A percentile compares a stretch with the other conserved stretches of the same genome.
phyloP scores from a whole-genome alignment of 1,284 basidiomycete species.

The Austropuccinia psidii region DNA sequence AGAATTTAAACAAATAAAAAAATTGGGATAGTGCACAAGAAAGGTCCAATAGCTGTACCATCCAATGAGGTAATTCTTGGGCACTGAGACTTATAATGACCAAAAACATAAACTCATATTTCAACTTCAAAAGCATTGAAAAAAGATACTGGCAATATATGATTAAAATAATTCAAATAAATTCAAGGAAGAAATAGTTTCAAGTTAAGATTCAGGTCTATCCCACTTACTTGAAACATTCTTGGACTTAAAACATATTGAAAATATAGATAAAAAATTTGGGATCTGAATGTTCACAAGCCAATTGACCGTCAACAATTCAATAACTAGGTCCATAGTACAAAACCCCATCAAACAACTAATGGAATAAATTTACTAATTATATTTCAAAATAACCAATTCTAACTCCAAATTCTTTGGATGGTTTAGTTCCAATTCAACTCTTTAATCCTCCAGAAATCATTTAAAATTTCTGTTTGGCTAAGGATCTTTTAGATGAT shows the following conservation, averaged over 20 bases:
- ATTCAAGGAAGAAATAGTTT: background rate
- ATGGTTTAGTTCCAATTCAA: constrained; percentile 4
- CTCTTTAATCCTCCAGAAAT: constrained; percentile 23
- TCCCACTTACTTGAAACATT: constrained; percentile 12
- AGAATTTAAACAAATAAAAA: constrained; percentile 57
- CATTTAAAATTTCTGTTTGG: constrained; percentile 24
- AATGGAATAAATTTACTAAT: constrained; percentile 6
- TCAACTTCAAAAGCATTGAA: too few species aligned
- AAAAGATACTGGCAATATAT: background rate
- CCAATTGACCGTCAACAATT: constrained; percentile 25
- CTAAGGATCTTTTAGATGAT: constrained; percentile 15
- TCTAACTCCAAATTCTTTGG: background rate
- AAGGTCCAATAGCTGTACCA: constrained; percentile 55
- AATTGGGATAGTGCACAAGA: constrained; percentile 58
- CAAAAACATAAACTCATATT: too few species aligned
- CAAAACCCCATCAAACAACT: constrained; percentile 33
- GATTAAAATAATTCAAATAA: background rate
- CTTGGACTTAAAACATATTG: constrained; percentile 24
- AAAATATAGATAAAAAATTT: constrained; percentile 28
- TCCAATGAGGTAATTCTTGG: constrained; percentile 46
- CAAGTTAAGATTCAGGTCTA: background rate
- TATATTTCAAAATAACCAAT: constrained; percentile 4
- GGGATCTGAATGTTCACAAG: constrained; percentile 29
- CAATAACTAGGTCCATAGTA: constrained; percentile 18
- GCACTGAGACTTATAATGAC: constrained; percentile 4